These are phyloP conservation scores for Scutellaria galericulata DNA, from an alignment of 257 asterid genomes.

Conservation along the genomic window DNA sequence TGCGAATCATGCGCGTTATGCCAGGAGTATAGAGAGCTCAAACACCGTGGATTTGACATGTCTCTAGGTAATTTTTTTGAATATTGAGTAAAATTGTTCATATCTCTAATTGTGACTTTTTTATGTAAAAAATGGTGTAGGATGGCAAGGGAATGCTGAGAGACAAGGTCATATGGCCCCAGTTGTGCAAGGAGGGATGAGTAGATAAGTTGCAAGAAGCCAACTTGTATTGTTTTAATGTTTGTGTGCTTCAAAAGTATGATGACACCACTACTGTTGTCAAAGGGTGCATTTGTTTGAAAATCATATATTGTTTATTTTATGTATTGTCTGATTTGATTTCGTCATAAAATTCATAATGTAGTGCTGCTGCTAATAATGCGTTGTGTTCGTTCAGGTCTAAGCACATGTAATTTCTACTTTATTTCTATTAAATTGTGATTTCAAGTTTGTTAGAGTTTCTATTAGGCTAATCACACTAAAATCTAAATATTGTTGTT, in stretches of 20 bases:
- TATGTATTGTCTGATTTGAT: too few species aligned
- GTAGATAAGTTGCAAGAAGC: slow-evolving; percentile 24
- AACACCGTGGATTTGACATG: slow-evolving; percentile 52
- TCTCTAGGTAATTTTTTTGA: slow-evolving; percentile 30
- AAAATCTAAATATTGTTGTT: too few species aligned
- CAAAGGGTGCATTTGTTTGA: neutral
- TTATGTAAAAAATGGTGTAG: slow-evolving; percentile 23
- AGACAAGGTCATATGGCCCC: slow-evolving; percentile 40
- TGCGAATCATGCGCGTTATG: slow-evolving; percentile 46
- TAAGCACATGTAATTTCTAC: too few species aligned
- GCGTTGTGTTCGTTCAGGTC: too few species aligned
- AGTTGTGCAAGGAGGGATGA: slow-evolving; percentile 38
- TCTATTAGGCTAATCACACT: too few species aligned
- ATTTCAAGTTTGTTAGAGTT: too few species aligned
- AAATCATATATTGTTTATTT: too few species aligned
- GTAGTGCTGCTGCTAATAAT: too few species aligned
- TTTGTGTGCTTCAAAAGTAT: neutral
- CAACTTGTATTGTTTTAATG: neutral
- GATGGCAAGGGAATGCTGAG: slow-evolving; percentile 54
- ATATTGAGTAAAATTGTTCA: too few species aligned
- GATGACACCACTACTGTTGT: neutral
- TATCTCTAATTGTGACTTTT: too few species aligned
- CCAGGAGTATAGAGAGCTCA: slow-evolving; percentile 53
- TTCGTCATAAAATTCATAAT: too few species aligned
- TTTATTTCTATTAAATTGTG: too few species aligned